Conservation (phyloP, 2,329 filamentous ascomycete species). For the Xylaria arbuscula region DNA sequence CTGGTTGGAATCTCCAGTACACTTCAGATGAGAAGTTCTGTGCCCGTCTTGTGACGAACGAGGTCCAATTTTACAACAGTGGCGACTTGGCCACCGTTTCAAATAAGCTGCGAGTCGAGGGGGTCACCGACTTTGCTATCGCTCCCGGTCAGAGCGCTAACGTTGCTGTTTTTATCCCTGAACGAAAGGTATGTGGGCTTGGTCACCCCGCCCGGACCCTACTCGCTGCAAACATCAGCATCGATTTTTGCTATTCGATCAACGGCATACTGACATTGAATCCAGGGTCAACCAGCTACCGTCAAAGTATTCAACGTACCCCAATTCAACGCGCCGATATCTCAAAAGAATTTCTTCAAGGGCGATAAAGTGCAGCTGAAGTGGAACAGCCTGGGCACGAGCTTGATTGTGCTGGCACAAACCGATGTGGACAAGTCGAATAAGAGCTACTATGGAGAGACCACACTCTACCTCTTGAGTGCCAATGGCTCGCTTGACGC, state of each 20-base stretch:
- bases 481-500: slow-evolving; percentile 93
- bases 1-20: slow-evolving; percentile 97
- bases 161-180: slow-evolving; percentile 93
- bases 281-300: slow-evolving; percentile 86
- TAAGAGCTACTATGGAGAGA: slow-evolving; percentile 99
- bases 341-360: slow-evolving; percentile 99
- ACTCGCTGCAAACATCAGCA: too few relatives aligned
- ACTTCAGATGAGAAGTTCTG: slow-evolving; percentile 93
- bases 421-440: slow-evolving; percentile 98
- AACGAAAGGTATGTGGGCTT: slow-evolving; percentile 78
- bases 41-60: slow-evolving; percentile 93
- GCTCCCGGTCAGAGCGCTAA: slow-evolving; percentile 91
- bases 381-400: slow-evolving; percentile 94
- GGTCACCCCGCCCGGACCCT: too few relatives aligned
- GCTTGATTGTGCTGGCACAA: slow-evolving; percentile 92
- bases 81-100: slow-evolving; percentile 86
- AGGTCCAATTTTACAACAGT: slow-evolving; percentile 96
- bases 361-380: slow-evolving; percentile 98
- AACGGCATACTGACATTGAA: slow-evolving; percentile 18
- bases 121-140: slow-evolving; percentile 87
- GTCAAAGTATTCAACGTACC: slow-evolving; percentile 96
- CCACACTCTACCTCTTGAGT: slow-evolving; percentile 93
- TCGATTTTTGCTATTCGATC: neutral
- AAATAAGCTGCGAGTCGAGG: slow-evolving; percentile 95
- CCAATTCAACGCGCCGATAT: slow-evolving; percentile 82